Evolutionary conservation across 202 grass and related monocot genomes (phyloP).

Genomic region (Panicum virgatum): DNA sequence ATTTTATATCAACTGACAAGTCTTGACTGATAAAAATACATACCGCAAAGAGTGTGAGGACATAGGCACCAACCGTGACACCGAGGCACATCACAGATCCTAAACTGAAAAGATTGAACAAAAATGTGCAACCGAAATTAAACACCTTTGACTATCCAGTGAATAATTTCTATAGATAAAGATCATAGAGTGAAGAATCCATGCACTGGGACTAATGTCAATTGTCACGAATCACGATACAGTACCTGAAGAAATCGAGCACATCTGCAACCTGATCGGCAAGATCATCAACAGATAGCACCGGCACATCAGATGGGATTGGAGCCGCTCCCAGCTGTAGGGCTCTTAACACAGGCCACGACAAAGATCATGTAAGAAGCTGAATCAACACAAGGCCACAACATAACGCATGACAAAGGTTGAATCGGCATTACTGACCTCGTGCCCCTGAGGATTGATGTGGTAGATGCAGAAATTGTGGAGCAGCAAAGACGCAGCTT

Average conservation of each 20-base stretch:
- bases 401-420: background rate
- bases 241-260: slow-evolving; percentile 85
- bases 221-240: no score
- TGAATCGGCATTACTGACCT: slow-evolving; percentile 53
- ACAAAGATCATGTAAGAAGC: slow-evolving; percentile 33
- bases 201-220: background rate
- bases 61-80: slow-evolving; percentile 85
- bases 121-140: slow-evolving; percentile 16
- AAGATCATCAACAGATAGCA: slow-evolving; percentile 69
- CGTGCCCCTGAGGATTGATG: slow-evolving; percentile 84
- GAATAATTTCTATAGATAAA: background rate
- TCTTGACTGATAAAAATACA: slow-evolving; percentile 3
- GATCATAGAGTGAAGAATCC: background rate
- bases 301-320: slow-evolving; percentile 52
- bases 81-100: slow-evolving; percentile 90
- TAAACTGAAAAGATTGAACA: slow-evolving; percentile 53
- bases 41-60: slow-evolving; percentile 92
- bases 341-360: slow-evolving; percentile 23
- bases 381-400: background rate
- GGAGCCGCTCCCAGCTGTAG: slow-evolving; percentile 83
- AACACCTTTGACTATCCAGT: background rate
- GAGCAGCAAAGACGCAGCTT: slow-evolving; percentile 67
- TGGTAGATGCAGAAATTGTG: slow-evolving; percentile 94
- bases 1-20: background rate
- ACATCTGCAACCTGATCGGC: slow-evolving; percentile 81